Evolutionary conservation across 2,329 filamentous ascomycete genomes (phyloP), one percentile per base, ranked within the genome.

Genomic region (Diaporthe citriasiana): DNA sequence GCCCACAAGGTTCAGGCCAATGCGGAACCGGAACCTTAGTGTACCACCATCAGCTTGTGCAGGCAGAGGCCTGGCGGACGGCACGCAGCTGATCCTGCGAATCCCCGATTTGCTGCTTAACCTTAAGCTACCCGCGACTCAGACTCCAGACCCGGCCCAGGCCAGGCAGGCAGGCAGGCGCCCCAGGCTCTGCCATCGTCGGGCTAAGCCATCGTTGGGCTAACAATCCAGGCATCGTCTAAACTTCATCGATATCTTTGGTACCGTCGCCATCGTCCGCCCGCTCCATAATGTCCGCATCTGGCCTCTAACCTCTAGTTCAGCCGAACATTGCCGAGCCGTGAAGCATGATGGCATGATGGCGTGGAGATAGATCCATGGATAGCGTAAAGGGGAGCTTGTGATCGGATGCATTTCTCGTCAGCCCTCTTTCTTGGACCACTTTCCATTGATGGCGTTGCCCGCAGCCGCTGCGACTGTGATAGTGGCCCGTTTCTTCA

Each of bases 1-100:
- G 33, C 66, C 50, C 68, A 74, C 57, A 71, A 72, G 68, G 72
- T 71, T 71, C 57, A 74, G 42, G 72, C 68, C 56, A 68, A 63
- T 51, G 57, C 50, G 57, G 66, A 63, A 70, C 66, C 66, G 53
- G 66, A 60, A 51, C 27, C 42, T 60, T 71, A 15, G 69, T 51
- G 55, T 51, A 40, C n/a, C 35, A 59, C 27, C 33, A 22, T 51
- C 45, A n/a, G 60, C 22, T 25, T 50, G 19, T 15, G 15, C 42
- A 50, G 30, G 45, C 45, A 66, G 35, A 66, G 63, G 63, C 55
- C 25, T 60, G 55, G 53, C 55, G 60, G 42, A 40, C 45, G 45
- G 69, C 40, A 60, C 12, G 15, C 42, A 71, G 69, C 42, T 57
- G 55, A 60, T 60, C 45, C 63, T 66, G 45, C 22, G 69, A 51